phyloP scores from a whole-genome alignment of 176 grass and related monocot genomes.

The Rhynchospora tenuis region DNA sequence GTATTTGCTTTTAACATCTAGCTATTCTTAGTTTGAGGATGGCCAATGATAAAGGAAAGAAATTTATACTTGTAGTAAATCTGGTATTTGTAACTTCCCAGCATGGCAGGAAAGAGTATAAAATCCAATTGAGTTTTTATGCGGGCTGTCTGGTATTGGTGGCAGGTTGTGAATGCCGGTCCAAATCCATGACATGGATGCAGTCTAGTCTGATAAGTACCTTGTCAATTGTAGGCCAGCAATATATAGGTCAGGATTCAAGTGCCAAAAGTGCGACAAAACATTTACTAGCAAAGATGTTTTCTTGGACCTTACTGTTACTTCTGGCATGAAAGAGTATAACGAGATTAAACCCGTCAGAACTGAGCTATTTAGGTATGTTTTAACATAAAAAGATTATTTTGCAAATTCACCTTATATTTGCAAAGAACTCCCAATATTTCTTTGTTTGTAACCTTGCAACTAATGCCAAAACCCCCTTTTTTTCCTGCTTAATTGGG shows the following conservation, averaged over 20 bases:
- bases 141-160: not conserved
- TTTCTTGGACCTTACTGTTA: constrained; percentile 87
- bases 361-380: constrained; percentile 79
- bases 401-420: not conserved
- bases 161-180: not conserved
- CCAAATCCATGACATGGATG: not conserved
- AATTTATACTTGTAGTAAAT: too few species aligned
- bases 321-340: constrained; percentile 76
- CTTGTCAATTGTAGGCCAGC: constrained; percentile 42
- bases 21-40: not conserved
- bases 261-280: constrained; percentile 74
- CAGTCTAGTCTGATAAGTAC: not conserved
- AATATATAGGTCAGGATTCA: constrained; percentile 93
- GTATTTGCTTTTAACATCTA: not conserved
- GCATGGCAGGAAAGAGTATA: not conserved
- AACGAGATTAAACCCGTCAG: constrained; percentile 76
- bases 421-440: not conserved
- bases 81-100: not conserved
- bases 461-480: not conserved
- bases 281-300: constrained; percentile 84
- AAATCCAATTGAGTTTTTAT: not conserved
- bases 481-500: not conserved
- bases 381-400: not conserved
- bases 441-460: not conserved
- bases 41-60: not conserved